Evolutionary conservation across 345 rosid genomes (phyloP).

Genomic region (Leavenworthia alabamica): DNA sequence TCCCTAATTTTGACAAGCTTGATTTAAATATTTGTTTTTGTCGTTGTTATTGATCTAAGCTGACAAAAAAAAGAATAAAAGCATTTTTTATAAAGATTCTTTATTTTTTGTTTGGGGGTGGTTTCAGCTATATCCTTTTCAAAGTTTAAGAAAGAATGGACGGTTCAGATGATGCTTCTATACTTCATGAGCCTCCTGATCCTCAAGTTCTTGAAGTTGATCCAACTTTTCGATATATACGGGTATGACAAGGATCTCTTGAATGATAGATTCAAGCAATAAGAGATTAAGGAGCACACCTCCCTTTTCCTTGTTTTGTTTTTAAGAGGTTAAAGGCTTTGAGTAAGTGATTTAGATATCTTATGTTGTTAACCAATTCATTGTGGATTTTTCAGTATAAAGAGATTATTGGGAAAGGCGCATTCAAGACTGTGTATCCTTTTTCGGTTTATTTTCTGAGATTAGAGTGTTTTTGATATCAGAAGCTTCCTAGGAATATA

Average conservation of each 20-base stretch:
- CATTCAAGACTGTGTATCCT: slow-evolving; percentile 83
- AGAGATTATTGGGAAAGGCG: slow-evolving; percentile 68
- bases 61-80: not conserved
- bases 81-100: not conserved
- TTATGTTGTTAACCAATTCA: not conserved
- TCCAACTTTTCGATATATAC: slow-evolving; percentile 53
- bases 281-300: not conserved
- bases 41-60: slow-evolving; percentile 3
- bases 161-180: slow-evolving; percentile 38
- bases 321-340: not conserved
- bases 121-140: slow-evolving; percentile 2
- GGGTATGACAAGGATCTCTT: slow-evolving; percentile 34
- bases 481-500: not conserved
- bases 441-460: not conserved
- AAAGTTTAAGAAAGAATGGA: slow-evolving; percentile 27
- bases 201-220: slow-evolving; percentile 59
- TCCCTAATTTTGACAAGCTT: slow-evolving; percentile 1
- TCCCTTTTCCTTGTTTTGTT: not conserved
- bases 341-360: slow-evolving; percentile 3
- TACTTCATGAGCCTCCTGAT: slow-evolving; percentile 51
- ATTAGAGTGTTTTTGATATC: not conserved
- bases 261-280: not conserved
- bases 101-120: not conserved
- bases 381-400: slow-evolving; percentile 45
- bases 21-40: not conserved